phyloP scores from a whole-genome alignment of 1,139 yeast species.

The Geotrichum aggregatum region DNA sequence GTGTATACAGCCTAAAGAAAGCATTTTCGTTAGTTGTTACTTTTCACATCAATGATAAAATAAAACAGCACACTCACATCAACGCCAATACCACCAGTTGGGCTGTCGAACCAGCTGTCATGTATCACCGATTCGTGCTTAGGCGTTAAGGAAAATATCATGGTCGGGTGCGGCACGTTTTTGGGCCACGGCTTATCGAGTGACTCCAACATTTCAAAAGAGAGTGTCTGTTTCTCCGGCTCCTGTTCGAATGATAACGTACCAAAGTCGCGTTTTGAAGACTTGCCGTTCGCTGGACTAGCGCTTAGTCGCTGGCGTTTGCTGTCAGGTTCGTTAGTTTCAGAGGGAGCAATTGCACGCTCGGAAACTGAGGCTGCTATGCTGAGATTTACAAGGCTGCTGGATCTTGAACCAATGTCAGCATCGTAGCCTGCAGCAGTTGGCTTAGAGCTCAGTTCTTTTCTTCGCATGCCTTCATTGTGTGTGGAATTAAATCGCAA shows the following conservation, averaged over 20 bases:
- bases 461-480: slow-evolving; percentile 9
- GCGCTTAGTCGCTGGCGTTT: not conserved
- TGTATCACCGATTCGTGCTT: slow-evolving; percentile 11
- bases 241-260: slow-evolving; percentile 20
- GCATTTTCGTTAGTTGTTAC: not conserved
- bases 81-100: slow-evolving; percentile 21
- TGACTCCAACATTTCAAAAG: slow-evolving; percentile 19
- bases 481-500: slow-evolving; percentile 19
- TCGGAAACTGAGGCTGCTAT: not conserved
- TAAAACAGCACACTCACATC: not conserved
- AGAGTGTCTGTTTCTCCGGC: slow-evolving; percentile 6
- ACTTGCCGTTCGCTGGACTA: slow-evolving; percentile 5
- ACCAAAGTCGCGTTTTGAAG: slow-evolving; percentile 22
- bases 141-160: slow-evolving; percentile 22
- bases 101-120: slow-evolving; percentile 19
- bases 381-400: not conserved
- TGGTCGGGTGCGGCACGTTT: slow-evolving; percentile 19
- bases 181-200: slow-evolving; percentile 20
- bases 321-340: not conserved
- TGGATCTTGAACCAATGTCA: no score
- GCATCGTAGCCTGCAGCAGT: not conserved
- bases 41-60: no score
- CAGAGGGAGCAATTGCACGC: not conserved
- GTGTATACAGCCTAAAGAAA: not conserved
- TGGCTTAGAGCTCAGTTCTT: not conserved